These are phyloP conservation scores for Cochliopodium minus DNA, from an alignment of 208 protist genomes.

Conservation along the genomic window DNA sequence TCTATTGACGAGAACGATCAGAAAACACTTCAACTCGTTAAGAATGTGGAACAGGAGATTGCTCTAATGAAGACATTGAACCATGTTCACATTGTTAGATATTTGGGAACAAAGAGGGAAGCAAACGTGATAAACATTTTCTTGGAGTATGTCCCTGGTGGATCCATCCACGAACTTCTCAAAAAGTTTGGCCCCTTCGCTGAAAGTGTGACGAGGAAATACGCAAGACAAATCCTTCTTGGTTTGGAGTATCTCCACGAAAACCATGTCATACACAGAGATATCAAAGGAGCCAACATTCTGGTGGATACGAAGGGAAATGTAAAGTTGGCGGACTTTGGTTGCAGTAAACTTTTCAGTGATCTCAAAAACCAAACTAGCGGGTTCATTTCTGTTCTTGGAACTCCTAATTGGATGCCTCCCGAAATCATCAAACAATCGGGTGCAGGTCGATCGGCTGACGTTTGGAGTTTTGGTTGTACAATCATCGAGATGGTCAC, in stretches of 20 bases:
- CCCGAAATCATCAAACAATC: slow-evolving; percentile 66
- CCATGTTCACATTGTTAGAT: slow-evolving; percentile 65
- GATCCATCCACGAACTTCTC: slow-evolving; percentile 46
- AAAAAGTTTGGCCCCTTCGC: slow-evolving; percentile 37
- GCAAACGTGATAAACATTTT: slow-evolving; percentile 53
- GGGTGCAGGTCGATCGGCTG: slow-evolving; percentile 57
- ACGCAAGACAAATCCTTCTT: slow-evolving; percentile 53
- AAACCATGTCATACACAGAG: slow-evolving; percentile 33
- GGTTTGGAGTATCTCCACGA: slow-evolving; percentile 64
- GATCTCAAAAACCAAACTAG: neutral
- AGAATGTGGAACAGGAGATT: too few species aligned
- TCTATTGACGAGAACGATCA: too few species aligned
- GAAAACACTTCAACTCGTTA: too few species aligned
- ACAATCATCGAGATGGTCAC: slow-evolving; percentile 31
- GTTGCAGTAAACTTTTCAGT: neutral
- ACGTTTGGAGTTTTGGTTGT: slow-evolving; percentile 72
- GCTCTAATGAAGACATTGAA: slow-evolving; percentile 62
- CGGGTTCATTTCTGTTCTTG: slow-evolving; percentile 23
- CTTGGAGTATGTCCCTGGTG: slow-evolving; percentile 66
- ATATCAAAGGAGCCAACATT: slow-evolving; percentile 72
- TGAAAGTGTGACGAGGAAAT: slow-evolving; percentile 43
- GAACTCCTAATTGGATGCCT: slow-evolving; percentile 75
- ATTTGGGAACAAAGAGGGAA: slow-evolving; percentile 48
- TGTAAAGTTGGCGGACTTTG: slow-evolving; percentile 76
- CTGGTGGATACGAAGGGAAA: slow-evolving; percentile 55